A percentile compares a stretch with the other conserved stretches of the same genome.
Evolutionary conservation across 495 filamentous ascomycete genomes (phyloP).

Genomic region (Immersiella caudata): DNA sequence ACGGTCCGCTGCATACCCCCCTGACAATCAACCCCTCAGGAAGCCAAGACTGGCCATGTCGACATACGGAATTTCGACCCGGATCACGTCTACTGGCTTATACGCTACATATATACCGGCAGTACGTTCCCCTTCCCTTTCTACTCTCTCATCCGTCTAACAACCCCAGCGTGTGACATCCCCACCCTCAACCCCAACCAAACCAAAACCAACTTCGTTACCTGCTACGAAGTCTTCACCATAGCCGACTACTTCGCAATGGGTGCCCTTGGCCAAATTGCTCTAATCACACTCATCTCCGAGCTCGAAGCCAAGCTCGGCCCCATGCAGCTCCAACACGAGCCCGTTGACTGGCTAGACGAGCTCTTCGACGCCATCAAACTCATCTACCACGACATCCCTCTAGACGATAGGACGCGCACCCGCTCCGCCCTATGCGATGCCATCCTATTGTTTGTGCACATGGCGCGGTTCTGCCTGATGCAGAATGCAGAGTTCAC

Average conservation of each 20-base stretch:
- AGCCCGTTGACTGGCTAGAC: slow-evolving; percentile 28
- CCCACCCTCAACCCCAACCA: slow-evolving; percentile 7
- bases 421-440: slow-evolving; percentile 15
- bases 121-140: slow-evolving; percentile 17
- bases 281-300: slow-evolving; percentile 23
- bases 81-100: slow-evolving; percentile 26
- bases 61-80: slow-evolving; percentile 29
- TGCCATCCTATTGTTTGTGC: slow-evolving; percentile 25
- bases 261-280: slow-evolving; percentile 25
- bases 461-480: slow-evolving; percentile 30
- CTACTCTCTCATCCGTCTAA: background rate
- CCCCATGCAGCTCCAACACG: slow-evolving; percentile 25
- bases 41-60: slow-evolving; percentile 27
- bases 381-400: slow-evolving; percentile 27
- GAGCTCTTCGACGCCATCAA: slow-evolving; percentile 32
- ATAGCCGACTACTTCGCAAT: slow-evolving; percentile 36
- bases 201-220: slow-evolving; percentile 30
- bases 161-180: slow-evolving; percentile 29
- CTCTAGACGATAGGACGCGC: background rate
- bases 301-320: slow-evolving; percentile 28
- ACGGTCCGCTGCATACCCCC: background rate
- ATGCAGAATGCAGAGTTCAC: slow-evolving; percentile 24
- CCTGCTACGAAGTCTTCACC: slow-evolving; percentile 31
- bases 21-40: slow-evolving; percentile 6
- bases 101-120: slow-evolving; percentile 37